Evolutionary conservation across 495 filamentous ascomycete genomes (phyloP), one percentile per base, ranked within the genome.

Genomic region (Clavariopsis aquatica): DNA sequence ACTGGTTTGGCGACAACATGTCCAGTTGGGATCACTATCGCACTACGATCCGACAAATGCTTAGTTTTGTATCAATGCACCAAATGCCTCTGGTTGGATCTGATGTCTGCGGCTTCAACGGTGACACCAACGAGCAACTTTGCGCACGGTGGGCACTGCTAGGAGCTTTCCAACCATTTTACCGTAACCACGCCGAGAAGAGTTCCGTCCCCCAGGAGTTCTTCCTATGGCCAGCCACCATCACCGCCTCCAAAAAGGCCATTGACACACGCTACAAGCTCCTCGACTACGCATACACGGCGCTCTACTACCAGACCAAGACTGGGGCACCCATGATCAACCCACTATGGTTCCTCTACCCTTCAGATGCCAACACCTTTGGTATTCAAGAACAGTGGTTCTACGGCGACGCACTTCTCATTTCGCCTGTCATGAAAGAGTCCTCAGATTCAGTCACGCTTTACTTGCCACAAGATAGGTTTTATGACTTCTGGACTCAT

Each of bases 1-100:
- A 96, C 70, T 96, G 92, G 92, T 85, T 93, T 2, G 92, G 92
- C 17, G 92, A 96, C 78, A 95, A 96, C 73, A 55, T 83, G 12
- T 85, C 86, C 45, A 73, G 80, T 29, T 96, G 92, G 92, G 75
- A 80, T 13, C 79, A 89, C 58, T 93, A 93, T 75, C 83, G 87
- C 5, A 77, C 80, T 43, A 85, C 84, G 19, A 91, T 96, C 69
- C 74, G 84, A 2, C 82, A 84, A 60, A 84, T 90, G 78, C 77
- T 95, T 26, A 82, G 86, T 9, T 96, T 92, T 66, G 85, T 86
- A 0, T 80, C 89, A 15, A 84, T 96, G 69, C 93, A 89, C 81
- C 91, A 95, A 71, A 76, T 95, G 10, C 90, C 91, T 22, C 89
- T 96, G 85, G 88, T 92, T 0, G 91, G 91, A 24, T 82, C 85